Evolutionary conservation across 2,329 filamentous ascomycete species (phyloP).

Genomic region (Aspergillus sp.): DNA sequence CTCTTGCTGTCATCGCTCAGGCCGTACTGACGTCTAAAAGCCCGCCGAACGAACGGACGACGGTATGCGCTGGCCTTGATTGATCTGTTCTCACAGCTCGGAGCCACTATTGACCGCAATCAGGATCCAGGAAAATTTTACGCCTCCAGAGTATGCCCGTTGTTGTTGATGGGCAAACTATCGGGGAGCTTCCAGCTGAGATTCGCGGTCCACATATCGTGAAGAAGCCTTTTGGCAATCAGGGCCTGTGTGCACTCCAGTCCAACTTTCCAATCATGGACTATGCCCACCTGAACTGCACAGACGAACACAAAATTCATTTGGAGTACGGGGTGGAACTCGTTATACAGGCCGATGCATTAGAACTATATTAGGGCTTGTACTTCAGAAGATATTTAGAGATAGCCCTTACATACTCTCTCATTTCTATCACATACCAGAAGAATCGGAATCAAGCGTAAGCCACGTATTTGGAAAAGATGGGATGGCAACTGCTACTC

Average conservation of each 20-base stretch:
- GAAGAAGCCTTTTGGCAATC: slow-evolving; percentile 54
- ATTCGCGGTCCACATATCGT: slow-evolving; percentile 49
- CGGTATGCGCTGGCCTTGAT: no score
- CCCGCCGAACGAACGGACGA: no score
- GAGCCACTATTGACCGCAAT: no score
- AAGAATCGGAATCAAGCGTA: background rate
- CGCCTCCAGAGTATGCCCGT: slow-evolving; percentile 21
- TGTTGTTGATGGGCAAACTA: slow-evolving; percentile 49
- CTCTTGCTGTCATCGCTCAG: no score
- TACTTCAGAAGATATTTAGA: slow-evolving; percentile 26
- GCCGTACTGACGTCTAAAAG: no score
- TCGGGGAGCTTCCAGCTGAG: slow-evolving; percentile 55
- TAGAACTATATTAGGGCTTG: slow-evolving; percentile 29
- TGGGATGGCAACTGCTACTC: background rate
- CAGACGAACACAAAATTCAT: slow-evolving; percentile 51
- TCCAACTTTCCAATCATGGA: slow-evolving; percentile 56
- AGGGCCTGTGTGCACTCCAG: slow-evolving; percentile 51
- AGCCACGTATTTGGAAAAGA: background rate
- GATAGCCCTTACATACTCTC: background rate
- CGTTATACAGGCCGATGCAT: slow-evolving; percentile 40
- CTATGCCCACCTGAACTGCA: slow-evolving; percentile 44
- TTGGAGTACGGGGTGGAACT: no score
- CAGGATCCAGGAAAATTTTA: no score
- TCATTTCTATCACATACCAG: background rate
- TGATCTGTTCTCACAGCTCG: no score